Evolutionary conservation across 2,329 filamentous ascomycete species (phyloP), one percentile per base, ranked within the genome.

Genomic region (Exophiala mesophila): DNA sequence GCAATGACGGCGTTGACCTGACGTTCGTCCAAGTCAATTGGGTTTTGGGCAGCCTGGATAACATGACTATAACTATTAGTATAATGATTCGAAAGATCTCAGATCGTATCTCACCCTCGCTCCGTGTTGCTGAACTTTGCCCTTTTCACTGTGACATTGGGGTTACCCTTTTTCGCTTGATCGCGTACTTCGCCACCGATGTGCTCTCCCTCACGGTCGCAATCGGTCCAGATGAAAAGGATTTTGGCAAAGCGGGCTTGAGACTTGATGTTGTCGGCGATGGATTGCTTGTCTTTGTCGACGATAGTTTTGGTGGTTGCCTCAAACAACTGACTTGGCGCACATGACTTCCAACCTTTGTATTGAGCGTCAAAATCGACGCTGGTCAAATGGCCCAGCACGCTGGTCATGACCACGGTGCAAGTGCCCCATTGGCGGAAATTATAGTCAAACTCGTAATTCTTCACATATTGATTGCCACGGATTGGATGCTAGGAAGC

Each of bases 191-290:
- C 90, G 28, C 84, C 76, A 5, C 92, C 92, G 54, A 98, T 98
- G 60, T 97, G 85, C 63, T 98, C 92, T 24, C 92, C 92, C 72
- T 98, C 92, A 41, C 89, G 81, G 71, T 98, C 92, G 65, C 92
- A 97, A 73, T 98, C 92, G 1, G 92, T 98, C 92, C 92, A 98
- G 56, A 98, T 96, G 63, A 94, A 90, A 21, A 98, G 72, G 9
- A 82, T 79, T 41, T 74, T 77, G n/a, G 81, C 75, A 59, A 77
- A 76, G 47, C 76, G 76, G 13, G 92, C 90, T 63, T 94, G 83
- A 1, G 76, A 69, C 54, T 83, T 78, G 57, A 98, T 92, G 59
- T 98, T 98, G 21, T 81, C 74, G 7, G 89, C 88, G 50, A 98
- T 83, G 1, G 74, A 69, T 56, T 82, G 82, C 59, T 89, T 94